Conservation (phyloP, 1,284 basidiomycete genomes). For the Puccinia brachypodii region DNA sequence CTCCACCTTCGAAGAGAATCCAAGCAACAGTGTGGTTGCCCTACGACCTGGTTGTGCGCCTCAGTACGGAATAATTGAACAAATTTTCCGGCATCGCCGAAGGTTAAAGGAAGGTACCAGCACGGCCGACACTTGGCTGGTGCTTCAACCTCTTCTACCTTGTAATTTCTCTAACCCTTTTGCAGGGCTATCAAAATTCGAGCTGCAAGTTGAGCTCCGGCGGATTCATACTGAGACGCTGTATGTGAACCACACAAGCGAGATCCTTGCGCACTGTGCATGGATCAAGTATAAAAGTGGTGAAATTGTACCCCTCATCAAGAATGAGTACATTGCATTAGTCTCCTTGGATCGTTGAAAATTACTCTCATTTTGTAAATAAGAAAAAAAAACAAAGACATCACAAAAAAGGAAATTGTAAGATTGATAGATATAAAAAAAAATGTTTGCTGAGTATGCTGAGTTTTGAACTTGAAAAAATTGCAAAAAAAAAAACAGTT, state of each 20-base stretch:
- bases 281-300: slow-evolving; percentile 36
- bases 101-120: not conserved
- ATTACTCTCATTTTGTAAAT: not conserved
- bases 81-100: slow-evolving; percentile 15
- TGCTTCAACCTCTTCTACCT: slow-evolving; percentile 18
- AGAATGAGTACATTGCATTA: not conserved
- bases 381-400: no score
- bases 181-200: slow-evolving; percentile 19
- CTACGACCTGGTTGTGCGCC: not conserved
- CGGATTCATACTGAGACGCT: not conserved
- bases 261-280: slow-evolving; percentile 36
- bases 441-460: no score
- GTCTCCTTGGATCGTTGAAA: not conserved
- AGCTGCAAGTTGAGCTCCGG: slow-evolving; percentile 11
- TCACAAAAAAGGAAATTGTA: no score
- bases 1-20: slow-evolving; percentile 6
- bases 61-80: slow-evolving; percentile 4
- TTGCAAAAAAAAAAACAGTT: no score
- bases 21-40: slow-evolving; percentile 27
- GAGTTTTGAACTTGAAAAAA: no score
- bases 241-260: not conserved
- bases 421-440: no score
- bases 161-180: slow-evolving; percentile 15
- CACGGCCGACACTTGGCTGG: slow-evolving; percentile 5
- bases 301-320: slow-evolving; percentile 4